Base-by-base conservation (phyloP, 257 asterid species). In the Primulina eburnea region DNA sequence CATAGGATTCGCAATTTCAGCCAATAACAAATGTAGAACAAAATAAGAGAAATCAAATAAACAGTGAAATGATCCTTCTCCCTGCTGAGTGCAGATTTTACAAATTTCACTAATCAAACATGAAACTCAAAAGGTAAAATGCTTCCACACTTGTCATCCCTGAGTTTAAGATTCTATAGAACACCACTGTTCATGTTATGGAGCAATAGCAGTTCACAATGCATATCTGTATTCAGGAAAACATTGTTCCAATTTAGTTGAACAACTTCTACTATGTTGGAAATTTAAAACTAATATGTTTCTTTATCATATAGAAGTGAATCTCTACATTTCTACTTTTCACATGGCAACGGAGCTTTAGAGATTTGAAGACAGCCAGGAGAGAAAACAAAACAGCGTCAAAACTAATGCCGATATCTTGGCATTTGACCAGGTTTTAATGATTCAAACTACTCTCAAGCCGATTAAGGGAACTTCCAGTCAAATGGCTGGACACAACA, bases 1-100 rank as follows among this genome's bases (percentile, higher is more conserved):
- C 57, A 63, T 37, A 37, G 43, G 78, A 71, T 64, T 58, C 62
- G 71, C 70, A 52, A 68, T 67, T 74, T 75, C 40, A 71, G 67
- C 57, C 24, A 59, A 68, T 30, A 60, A 62, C 18, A 53, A 52
- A 60, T 56, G 60, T 40, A 33, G 35, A 62, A 67, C 40, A 67
- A 60, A 64, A 58, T 58, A 30, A 60, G 33, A 62, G 74, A 62
- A 40, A 68, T 50, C 73, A 58, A 26, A 8, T 30, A 37, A 64
- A 43, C 59, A 52, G 7, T 7, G 32, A 59, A 62, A 43, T 28
- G 17, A 32, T 71, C 62, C 53, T 40, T 55, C 65, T 43, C 32
- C 26, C 61, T 76, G 33, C 70, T 55, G 6, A 43, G 53, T 60
- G 64, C 61, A 12, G 53, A 43, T 4, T 43, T 12, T 14, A 43